phyloP scores from a whole-genome alignment of 495 filamentous ascomycete species.

The Hypoxylon lienhwacheense region DNA sequence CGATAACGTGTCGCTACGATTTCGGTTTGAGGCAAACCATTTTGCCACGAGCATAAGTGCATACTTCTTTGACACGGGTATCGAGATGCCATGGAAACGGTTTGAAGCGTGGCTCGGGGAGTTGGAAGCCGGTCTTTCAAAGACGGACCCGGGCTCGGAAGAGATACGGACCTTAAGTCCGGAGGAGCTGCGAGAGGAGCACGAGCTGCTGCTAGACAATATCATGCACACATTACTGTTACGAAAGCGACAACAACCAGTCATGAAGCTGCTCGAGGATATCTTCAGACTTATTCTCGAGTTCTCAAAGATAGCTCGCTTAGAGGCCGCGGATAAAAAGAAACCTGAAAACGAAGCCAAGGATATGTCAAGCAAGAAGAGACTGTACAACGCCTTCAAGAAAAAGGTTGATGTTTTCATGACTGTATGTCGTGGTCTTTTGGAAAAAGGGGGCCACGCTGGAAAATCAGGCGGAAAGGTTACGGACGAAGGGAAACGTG shows the following conservation, averaged over 20 bases:
- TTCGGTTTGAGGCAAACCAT: slow-evolving; percentile 75
- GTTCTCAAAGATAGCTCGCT: slow-evolving; percentile 54
- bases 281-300: slow-evolving; percentile 72
- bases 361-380: slow-evolving; percentile 50
- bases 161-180: slow-evolving; percentile 56
- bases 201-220: slow-evolving; percentile 75
- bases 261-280: slow-evolving; percentile 73
- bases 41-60: slow-evolving; percentile 68
- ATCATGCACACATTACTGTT: slow-evolving; percentile 77
- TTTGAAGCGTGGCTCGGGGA: slow-evolving; percentile 67
- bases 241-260: slow-evolving; percentile 66
- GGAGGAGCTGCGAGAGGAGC: slow-evolving; percentile 65
- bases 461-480: slow-evolving; percentile 48
- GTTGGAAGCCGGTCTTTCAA: slow-evolving; percentile 57
- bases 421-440: slow-evolving; percentile 61
- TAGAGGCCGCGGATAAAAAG: slow-evolving; percentile 23
- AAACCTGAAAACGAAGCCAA: slow-evolving; percentile 43
- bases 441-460: slow-evolving; percentile 61
- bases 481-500: slow-evolving; percentile 29
- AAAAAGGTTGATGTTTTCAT: slow-evolving; percentile 71
- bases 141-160: slow-evolving; percentile 31
- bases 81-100: slow-evolving; percentile 67
- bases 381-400: slow-evolving; percentile 62
- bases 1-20: slow-evolving; percentile 56
- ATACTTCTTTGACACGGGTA: slow-evolving; percentile 77